These are phyloP conservation scores for Kwoniella shandongensis DNA, from an alignment of 768 basidiomycete species.

Conservation along the genomic window DNA sequence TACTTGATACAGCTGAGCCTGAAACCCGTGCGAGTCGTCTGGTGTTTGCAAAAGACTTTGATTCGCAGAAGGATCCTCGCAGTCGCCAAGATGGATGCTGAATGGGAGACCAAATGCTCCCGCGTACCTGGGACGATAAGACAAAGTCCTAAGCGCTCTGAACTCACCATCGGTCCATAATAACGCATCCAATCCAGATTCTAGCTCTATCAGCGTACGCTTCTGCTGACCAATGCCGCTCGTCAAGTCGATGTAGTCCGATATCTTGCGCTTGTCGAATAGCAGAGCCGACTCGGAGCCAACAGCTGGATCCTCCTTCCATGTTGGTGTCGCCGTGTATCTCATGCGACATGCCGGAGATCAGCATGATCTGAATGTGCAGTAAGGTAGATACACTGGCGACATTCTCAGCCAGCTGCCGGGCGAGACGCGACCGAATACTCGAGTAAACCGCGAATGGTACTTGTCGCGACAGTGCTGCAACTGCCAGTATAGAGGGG, in stretches of 20 bases:
- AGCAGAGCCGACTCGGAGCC: constrained; percentile 14
- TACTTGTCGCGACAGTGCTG: constrained; percentile 11
- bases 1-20: constrained; percentile 16
- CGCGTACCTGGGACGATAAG: constrained; percentile 8
- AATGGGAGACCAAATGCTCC: constrained; percentile 16
- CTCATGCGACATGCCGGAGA: constrained; percentile 21
- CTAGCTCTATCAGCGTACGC: constrained; percentile 18
- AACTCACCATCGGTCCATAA: constrained; percentile 21
- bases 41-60: constrained; percentile 8
- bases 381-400: constrained; percentile 14
- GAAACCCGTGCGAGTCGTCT: constrained; percentile 12
- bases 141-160: not conserved
- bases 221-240: constrained; percentile 13
- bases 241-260: constrained; percentile 15
- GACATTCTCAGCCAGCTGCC: constrained; percentile 1
- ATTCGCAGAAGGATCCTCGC: constrained; percentile 14
- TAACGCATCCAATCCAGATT: constrained; percentile 13
- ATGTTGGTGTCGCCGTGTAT: constrained; percentile 20
- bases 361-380: constrained; percentile 15
- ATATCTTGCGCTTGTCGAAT: constrained; percentile 22
- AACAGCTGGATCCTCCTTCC: constrained; percentile 21
- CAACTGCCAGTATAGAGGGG: constrained; percentile 10
- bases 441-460: constrained; percentile 10
- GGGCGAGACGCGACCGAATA: constrained; percentile 1
- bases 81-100: constrained; percentile 10